phyloP scores from a whole-genome alignment of 805 yeast genomes.

The Pachysolen tannophilus region DNA sequence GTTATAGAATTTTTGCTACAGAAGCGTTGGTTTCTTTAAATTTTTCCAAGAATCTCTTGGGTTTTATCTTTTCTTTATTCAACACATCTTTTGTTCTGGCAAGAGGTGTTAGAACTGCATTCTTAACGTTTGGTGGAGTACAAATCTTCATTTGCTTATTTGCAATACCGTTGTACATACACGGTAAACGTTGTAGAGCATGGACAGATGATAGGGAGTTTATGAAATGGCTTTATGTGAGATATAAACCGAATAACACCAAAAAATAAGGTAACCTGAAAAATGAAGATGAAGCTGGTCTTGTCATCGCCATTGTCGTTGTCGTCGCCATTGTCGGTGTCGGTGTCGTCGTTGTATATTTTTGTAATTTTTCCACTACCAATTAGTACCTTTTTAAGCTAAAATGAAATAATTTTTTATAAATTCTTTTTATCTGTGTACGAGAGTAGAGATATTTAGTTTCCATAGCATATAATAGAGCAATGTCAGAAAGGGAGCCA shows the following conservation, averaged over 20 bases:
- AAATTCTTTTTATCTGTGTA: too few relatives aligned
- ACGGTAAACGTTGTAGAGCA: slow-evolving; percentile 41
- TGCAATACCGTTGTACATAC: slow-evolving; percentile 44
- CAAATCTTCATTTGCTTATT: slow-evolving; percentile 39
- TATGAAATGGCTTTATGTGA: slow-evolving; percentile 30
- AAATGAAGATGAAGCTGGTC: too few relatives aligned
- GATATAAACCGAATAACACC: too few relatives aligned
- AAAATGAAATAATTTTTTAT: too few relatives aligned
- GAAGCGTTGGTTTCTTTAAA: slow-evolving; percentile 53
- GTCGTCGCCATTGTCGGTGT: too few relatives aligned
- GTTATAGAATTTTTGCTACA: slow-evolving; percentile 47
- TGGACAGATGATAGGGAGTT: slow-evolving; percentile 44
- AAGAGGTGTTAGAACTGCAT: slow-evolving; percentile 37
- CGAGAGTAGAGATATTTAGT: too few relatives aligned
- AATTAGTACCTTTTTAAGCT: too few relatives aligned
- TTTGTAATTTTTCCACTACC: too few relatives aligned
- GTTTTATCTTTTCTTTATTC: slow-evolving; percentile 49
- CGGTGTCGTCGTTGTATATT: too few relatives aligned
- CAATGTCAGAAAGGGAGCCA: background rate
- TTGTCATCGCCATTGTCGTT: too few relatives aligned
- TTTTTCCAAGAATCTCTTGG: slow-evolving; percentile 44
- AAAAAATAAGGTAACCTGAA: too few relatives aligned
- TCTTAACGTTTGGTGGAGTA: slow-evolving; percentile 43
- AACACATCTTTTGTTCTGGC: slow-evolving; percentile 36
- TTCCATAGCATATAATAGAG: too few relatives aligned